Base-by-base conservation (phyloP, 1,139 yeast genomes). In the Nadsonia starkeyi-henricii region DNA sequence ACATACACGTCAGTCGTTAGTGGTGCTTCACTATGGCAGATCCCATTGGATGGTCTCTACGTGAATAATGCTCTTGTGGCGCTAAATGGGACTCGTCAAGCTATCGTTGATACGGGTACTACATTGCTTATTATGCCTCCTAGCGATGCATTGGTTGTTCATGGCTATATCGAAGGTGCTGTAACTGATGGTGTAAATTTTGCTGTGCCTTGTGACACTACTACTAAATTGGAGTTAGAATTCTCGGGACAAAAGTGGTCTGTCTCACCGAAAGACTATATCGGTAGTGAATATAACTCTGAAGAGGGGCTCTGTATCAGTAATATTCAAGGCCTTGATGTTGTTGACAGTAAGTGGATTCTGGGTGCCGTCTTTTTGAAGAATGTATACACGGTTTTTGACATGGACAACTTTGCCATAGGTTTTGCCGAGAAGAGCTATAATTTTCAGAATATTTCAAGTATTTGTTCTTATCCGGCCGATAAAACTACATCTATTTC, bases 91-190 rank as follows among this genome's bases (percentile, higher is more conserved):
- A 20, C 54, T 9, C 67, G 79, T 60, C 58, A 65, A 2, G 80
- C 78, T 3, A 69, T 79, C 43, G 66, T 80, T 26, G 88, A 80
- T 58, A 77, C 84, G 13, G 86, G 85, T 18, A 79, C 85, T 1
- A 79, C 85, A 0, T 74, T 81, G 2, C 62, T 79, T 23, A 76
- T 77, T 5, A 62, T 78, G 47, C 79, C 84, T 2, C 63, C 72
- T n/a, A 63, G 62, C 20, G 85, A 80, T 57, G 85, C 85, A 1
- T 56, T 70, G 42, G 62, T 54, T 23, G 51, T 80, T 15, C 85
- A 80, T 57, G 58, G 74, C 15, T 77, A 68, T 57, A 79, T 81
- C 49, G 56, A 62, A 21, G 62, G 66, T 37, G 65, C 78, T 7
- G 62, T 75, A 48, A 71, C 80, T 12, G 85, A 79, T 58, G 77